Percentiles rank a stretch among this genome's conserved stretches.
These are phyloP conservation scores for Mycena polygramma DNA, from an alignment of 768 basidiomycete species.

Conservation along the genomic window DNA sequence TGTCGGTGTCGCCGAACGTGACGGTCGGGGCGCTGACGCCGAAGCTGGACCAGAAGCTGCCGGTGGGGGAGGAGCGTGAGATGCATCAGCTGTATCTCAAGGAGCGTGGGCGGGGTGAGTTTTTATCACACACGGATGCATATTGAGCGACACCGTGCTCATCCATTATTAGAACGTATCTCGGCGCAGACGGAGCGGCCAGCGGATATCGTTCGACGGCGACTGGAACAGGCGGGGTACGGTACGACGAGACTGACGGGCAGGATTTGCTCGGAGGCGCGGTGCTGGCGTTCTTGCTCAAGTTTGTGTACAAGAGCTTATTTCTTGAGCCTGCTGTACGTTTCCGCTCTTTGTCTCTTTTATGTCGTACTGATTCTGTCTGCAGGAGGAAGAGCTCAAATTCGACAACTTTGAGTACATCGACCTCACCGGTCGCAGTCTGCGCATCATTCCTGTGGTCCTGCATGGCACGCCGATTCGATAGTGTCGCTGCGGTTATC, in stretches of 20 bases:
- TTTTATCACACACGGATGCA: no score
- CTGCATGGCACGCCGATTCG: conserved; percentile 87
- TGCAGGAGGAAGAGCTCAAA: conserved; percentile 79
- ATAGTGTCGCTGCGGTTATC: conserved; percentile 91
- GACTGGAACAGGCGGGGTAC: conserved; percentile 94
- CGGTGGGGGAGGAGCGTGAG: conserved; percentile 56
- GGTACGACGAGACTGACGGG: conserved; percentile 84
- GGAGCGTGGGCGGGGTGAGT: conserved; percentile 81
- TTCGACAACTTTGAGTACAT: conserved; percentile 82
- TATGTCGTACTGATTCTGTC: not conserved
- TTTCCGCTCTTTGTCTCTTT: conserved; percentile 32
- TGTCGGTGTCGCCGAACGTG: conserved; percentile 70
- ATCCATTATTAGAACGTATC: conserved; percentile 74
- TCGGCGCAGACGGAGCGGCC: conserved; percentile 87
- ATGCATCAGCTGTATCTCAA: conserved; percentile 80
- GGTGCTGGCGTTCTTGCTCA: conserved; percentile 84
- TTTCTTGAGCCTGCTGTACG: conserved; percentile 73
- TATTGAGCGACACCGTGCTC: conserved; percentile 11
- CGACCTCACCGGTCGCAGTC: conserved; percentile 83
- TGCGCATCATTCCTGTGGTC: conserved; percentile 90
- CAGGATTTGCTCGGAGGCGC: conserved; percentile 82
- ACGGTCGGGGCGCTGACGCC: conserved; percentile 51
- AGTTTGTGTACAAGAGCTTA: conserved; percentile 90
- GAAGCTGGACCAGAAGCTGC: conserved; percentile 36
- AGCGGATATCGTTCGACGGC: conserved; percentile 83